phyloP scores from a whole-genome alignment of 768 basidiomycete species.

The Hirschioporus abietinus region DNA sequence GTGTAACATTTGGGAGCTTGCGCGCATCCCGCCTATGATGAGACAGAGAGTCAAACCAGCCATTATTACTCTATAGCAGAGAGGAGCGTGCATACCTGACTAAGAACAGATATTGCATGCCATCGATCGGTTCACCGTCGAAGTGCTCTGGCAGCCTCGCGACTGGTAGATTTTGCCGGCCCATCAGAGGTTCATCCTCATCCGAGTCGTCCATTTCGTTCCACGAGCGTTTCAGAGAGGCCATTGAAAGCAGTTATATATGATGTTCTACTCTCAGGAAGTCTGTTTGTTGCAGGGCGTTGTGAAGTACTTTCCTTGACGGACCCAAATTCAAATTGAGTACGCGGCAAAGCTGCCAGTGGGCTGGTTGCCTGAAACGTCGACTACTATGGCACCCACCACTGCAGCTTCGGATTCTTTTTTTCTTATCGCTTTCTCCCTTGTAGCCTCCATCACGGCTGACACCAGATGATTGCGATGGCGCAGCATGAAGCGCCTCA shows the following conservation, averaged over 20 bases:
- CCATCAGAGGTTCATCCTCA: slow-evolving; percentile 52
- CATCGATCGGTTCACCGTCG: slow-evolving; percentile 59
- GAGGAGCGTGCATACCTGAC: slow-evolving; percentile 50
- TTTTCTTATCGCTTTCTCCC: background rate
- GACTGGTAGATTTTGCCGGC: slow-evolving; percentile 75
- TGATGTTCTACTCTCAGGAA: background rate
- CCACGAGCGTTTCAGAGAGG: slow-evolving; percentile 48
- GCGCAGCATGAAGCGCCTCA: background rate
- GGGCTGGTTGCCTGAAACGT: slow-evolving; percentile 1
- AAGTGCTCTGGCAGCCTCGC: slow-evolving; percentile 72
- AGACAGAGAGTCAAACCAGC: background rate
- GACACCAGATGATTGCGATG: slow-evolving; percentile 4
- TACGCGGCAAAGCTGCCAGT: background rate
- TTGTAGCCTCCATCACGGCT: slow-evolving; percentile 1
- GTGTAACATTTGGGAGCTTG: slow-evolving; percentile 55
- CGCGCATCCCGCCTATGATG: slow-evolving; percentile 62
- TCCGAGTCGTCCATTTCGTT: slow-evolving; percentile 46
- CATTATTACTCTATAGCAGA: background rate
- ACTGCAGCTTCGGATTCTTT: background rate
- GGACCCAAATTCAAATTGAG: background rate
- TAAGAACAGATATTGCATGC: slow-evolving; percentile 75
- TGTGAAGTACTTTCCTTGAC: too few species aligned
- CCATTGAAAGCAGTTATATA: background rate
- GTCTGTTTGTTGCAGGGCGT: background rate
- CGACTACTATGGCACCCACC: slow-evolving; percentile 2